Percentiles rank a stretch among this genome's conserved stretches.
Evolutionary conservation across 257 asterid genomes (phyloP).

Genomic region (Plantago ovata): DNA sequence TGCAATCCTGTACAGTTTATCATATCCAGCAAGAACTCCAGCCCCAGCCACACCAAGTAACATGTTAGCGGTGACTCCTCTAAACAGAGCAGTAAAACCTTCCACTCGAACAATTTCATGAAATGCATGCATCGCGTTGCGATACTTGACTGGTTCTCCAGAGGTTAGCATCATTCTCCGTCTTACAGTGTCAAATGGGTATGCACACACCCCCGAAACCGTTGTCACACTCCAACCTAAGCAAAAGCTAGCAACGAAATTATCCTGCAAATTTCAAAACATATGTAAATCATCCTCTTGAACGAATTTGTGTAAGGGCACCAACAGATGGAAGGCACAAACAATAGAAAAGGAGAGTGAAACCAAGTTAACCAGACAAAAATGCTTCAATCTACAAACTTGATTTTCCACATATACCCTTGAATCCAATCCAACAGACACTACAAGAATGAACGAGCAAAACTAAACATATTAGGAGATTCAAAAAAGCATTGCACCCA

Average conservation of each 20-base stretch:
- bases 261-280: conserved; percentile 58
- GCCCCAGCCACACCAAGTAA: conserved; percentile 95
- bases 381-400: not conserved
- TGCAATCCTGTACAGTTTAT: conserved; percentile 57
- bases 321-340: not conserved
- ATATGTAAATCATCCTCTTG: not conserved
- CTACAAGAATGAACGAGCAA: too few species aligned
- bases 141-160: conserved; percentile 74
- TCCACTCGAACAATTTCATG: conserved; percentile 59
- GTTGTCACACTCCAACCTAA: conserved; percentile 96
- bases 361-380: not conserved
- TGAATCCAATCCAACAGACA: too few species aligned
- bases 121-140: conserved; percentile 60
- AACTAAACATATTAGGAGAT: too few species aligned
- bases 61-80: conserved; percentile 90
- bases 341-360: not conserved
- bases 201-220: conserved; percentile 84
- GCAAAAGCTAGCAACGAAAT: conserved; percentile 77
- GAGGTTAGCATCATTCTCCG: conserved; percentile 98
- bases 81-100: conserved; percentile 62
- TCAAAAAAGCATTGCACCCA: too few species aligned
- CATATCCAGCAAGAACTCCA: conserved; percentile 97
- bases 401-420: too few species aligned
- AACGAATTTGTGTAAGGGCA: conserved; percentile 1
- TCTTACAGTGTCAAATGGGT: conserved; percentile 88